phyloP scores from a whole-genome alignment of 805 yeast species.

The Kazachstania kunashirensis region DNA sequence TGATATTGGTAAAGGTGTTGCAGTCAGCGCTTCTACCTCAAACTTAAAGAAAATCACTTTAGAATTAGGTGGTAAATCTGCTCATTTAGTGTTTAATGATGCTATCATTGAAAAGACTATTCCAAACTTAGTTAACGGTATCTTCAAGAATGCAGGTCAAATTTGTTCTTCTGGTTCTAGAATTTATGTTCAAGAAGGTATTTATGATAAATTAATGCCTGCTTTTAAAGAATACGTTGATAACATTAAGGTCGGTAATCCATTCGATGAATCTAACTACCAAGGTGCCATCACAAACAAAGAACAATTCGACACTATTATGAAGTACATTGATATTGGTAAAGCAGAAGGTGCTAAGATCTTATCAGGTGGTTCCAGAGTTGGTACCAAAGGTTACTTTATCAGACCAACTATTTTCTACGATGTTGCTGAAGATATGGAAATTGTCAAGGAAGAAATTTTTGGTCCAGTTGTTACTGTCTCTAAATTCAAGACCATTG shows the following conservation, averaged over 20 bases:
- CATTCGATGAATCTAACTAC: slow-evolving; percentile 55
- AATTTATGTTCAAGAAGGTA: slow-evolving; percentile 61
- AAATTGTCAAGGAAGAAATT: slow-evolving; percentile 62
- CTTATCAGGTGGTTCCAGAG: slow-evolving; percentile 61
- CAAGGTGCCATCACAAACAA: slow-evolving; percentile 76
- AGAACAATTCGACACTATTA: slow-evolving; percentile 58
- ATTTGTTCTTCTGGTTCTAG: slow-evolving; percentile 80
- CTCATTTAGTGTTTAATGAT: slow-evolving; percentile 65
- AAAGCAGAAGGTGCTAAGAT: slow-evolving; percentile 58
- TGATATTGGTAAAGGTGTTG: slow-evolving; percentile 60
- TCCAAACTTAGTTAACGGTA: slow-evolving; percentile 50
- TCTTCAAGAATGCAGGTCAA: slow-evolving; percentile 74
- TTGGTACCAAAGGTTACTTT: slow-evolving; percentile 59
- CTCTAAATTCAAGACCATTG: slow-evolving; percentile 55
- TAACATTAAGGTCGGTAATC: slow-evolving; percentile 59
- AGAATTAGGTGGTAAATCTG: slow-evolving; percentile 80
- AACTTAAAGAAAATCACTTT: slow-evolving; percentile 69
- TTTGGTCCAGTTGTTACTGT: slow-evolving; percentile 74
- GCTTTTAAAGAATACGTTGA: slow-evolving; percentile 52
- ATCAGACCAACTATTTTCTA: slow-evolving; percentile 66
- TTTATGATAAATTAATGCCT: slow-evolving; percentile 52
- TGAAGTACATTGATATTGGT: slow-evolving; percentile 58
- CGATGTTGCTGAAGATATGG: slow-evolving; percentile 53
- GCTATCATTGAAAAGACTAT: slow-evolving; percentile 47
- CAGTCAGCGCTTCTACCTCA: slow-evolving; percentile 60